These are phyloP conservation scores for Cystobasidium slooffiae DNA, from an alignment of 1,284 basidiomycete genomes.

Conservation along the genomic window DNA sequence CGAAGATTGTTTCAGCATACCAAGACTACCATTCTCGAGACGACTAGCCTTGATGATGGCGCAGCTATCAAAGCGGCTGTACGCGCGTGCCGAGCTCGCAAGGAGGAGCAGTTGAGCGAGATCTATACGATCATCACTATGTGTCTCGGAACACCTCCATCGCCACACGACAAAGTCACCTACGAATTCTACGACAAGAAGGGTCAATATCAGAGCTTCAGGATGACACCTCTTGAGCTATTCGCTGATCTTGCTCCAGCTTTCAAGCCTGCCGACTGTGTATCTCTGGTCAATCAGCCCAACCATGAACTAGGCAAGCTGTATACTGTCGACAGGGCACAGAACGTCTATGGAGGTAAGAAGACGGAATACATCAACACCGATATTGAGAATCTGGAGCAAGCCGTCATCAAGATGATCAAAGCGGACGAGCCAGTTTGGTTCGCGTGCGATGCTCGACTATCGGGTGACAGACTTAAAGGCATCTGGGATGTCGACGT, in stretches of 20 bases:
- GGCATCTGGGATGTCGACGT: slow-evolving; percentile 84
- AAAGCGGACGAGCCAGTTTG: slow-evolving; percentile 86
- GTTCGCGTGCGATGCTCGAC: slow-evolving; percentile 27
- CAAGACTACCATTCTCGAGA: slow-evolving; percentile 58
- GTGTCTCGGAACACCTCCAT: slow-evolving; percentile 80
- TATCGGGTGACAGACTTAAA: neutral
- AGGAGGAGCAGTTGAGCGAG: slow-evolving; percentile 80
- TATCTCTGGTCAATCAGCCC: slow-evolving; percentile 94
- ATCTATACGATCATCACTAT: slow-evolving; percentile 85
- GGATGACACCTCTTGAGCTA: slow-evolving; percentile 79
- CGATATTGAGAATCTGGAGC: slow-evolving; percentile 64
- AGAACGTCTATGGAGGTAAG: slow-evolving; percentile 85
- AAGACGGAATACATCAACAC: slow-evolving; percentile 83
- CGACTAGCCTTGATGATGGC: slow-evolving; percentile 49
- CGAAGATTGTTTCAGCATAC: slow-evolving; percentile 64
- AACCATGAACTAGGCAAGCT: slow-evolving; percentile 76
- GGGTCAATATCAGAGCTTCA: slow-evolving; percentile 73
- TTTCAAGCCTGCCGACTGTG: slow-evolving; percentile 69
- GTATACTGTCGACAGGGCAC: slow-evolving; percentile 90
- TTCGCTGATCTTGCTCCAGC: slow-evolving; percentile 52
- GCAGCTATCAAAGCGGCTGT: slow-evolving; percentile 48
- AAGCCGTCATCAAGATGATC: slow-evolving; percentile 67
- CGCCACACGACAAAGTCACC: slow-evolving; percentile 70
- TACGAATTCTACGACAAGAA: slow-evolving; percentile 82
- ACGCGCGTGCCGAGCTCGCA: slow-evolving; percentile 63